Evolutionary conservation across 1,284 basidiomycete genomes (phyloP), one percentile per base, ranked within the genome.

Genomic region (Sanguinoderma infundibulare): DNA sequence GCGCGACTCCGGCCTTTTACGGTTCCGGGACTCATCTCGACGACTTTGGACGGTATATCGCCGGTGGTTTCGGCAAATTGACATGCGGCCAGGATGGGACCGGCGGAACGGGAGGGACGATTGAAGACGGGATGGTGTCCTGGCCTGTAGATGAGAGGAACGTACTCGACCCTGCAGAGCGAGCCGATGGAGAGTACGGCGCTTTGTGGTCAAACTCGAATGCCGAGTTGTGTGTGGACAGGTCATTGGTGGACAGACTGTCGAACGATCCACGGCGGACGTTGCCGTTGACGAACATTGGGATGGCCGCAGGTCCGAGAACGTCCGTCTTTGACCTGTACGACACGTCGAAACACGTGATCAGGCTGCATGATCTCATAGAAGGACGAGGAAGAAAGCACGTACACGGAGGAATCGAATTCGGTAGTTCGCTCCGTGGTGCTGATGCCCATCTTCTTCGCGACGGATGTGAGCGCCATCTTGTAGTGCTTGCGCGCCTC

Each of bases 401-500:
- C 50, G 35, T 49, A 49, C 46, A 9, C 34, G 10, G n/a, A 52
- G 34, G 35, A 52, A 26, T 17, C 28, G 28, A 26, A 10, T 8
- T 17, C 22, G 34, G 20, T 26, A 34, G 34, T 38, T n/a, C 22
- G 50, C 34, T 26, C 34, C 34, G n/a, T 8, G 24, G 50, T 52
- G 7, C 10, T 52, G 22, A 17, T 3, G 20, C 22, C 50, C 2
- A 52, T 8, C 20, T 17, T 35, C 22, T 26, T n/a, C 1, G 32
- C 50, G 35, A 52, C 9, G 20, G 32, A n/a, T 5, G 38, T 53
- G 47, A 69, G 68, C 5, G 63, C 67, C 2, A 9, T n/a, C 5
- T 22, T 50, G 53, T 82, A 82, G 55, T 76, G 67, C 3, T 65
- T 63, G 34, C 77, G 62, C 0, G 74, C 75, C 57, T 82, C 80